Conservation (phyloP, 2,329 filamentous ascomycete genomes). For the Chalara sp. region DNA sequence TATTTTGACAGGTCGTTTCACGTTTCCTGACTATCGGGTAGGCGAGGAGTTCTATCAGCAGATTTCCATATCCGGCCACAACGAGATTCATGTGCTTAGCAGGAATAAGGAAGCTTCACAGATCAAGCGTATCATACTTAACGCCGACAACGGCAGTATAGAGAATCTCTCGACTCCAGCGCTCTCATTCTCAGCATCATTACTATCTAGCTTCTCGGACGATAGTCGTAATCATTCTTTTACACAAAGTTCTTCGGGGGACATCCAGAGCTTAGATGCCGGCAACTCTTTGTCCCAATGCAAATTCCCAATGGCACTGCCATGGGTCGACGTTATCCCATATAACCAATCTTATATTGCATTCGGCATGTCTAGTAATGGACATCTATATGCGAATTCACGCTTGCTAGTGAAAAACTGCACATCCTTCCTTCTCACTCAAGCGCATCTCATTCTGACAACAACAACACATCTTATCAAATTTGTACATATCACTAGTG, state of each 20-base stretch:
- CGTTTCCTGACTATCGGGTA: slow-evolving; percentile 29
- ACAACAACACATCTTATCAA: slow-evolving; percentile 91
- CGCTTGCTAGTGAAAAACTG: slow-evolving; percentile 74
- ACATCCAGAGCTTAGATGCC: slow-evolving; percentile 21
- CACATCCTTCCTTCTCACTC: slow-evolving; percentile 81
- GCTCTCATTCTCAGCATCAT: slow-evolving; percentile 8
- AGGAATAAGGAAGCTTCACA: slow-evolving; percentile 8
- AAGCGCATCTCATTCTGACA: slow-evolving; percentile 81
- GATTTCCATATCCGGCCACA: slow-evolving; percentile 19
- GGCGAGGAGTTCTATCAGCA: slow-evolving; percentile 17
- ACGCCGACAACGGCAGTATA: slow-evolving; percentile 21
- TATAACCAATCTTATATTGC: slow-evolving; percentile 20
- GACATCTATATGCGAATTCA: slow-evolving; percentile 72
- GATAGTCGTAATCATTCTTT: slow-evolving; percentile 18
- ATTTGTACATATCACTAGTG: slow-evolving; percentile 72
- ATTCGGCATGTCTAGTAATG: slow-evolving; percentile 64
- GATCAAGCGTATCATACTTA: slow-evolving; percentile 19
- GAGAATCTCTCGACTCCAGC: slow-evolving; percentile 12
- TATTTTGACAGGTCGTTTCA: slow-evolving; percentile 32
- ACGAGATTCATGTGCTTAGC: slow-evolving; percentile 17
- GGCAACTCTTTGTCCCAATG: slow-evolving; percentile 18
- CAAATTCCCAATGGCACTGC: slow-evolving; percentile 24
- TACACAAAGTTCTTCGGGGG: slow-evolving; percentile 21
- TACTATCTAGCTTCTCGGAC: slow-evolving; percentile 20
- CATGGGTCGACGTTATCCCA: slow-evolving; percentile 27